Percentiles rank a stretch among this genome's conserved stretches.
Conservation (phyloP, 495 filamentous ascomycete genomes). For the Penicillium paradoxum region DNA sequence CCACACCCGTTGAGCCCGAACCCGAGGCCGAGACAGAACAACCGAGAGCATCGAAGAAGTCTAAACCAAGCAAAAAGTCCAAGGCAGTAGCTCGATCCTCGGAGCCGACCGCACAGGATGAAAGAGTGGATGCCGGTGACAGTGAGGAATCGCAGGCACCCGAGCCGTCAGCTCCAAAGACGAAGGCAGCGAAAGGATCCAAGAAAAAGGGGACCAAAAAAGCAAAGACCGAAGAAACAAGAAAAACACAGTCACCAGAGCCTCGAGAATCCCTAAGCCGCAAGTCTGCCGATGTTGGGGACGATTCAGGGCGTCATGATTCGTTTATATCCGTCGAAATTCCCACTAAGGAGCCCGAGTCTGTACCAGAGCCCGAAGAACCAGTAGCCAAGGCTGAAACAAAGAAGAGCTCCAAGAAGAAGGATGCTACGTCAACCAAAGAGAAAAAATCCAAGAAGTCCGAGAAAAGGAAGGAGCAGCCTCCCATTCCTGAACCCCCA, state of each 20-base stretch:
- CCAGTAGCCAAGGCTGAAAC: constrained; percentile 20
- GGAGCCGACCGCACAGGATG: background rate
- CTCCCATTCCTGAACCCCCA: constrained; percentile 8
- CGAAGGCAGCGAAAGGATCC: constrained; percentile 18
- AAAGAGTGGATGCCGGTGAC: background rate
- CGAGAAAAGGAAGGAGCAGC: constrained; percentile 23
- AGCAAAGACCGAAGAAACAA: constrained; percentile 18
- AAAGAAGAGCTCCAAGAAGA: constrained; percentile 35
- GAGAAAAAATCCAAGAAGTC: constrained; percentile 49
- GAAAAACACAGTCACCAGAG: constrained; percentile 26
- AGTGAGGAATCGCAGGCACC: constrained; percentile 26
- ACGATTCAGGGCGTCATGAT: constrained; percentile 34
- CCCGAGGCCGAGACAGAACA: constrained; percentile 15
- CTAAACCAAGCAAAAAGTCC: constrained; percentile 35
- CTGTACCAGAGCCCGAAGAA: constrained; percentile 28
- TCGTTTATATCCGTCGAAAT: constrained; percentile 40
- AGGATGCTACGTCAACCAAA: constrained; percentile 31
- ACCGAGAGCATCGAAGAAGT: constrained; percentile 34
- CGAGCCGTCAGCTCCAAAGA: constrained; percentile 28
- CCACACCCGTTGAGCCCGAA: constrained; percentile 18
- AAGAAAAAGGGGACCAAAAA: constrained; percentile 31
- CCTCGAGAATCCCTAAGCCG: constrained; percentile 10
- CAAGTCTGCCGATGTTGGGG: constrained; percentile 27
- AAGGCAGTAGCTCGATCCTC: constrained; percentile 24
- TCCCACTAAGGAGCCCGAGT: constrained; percentile 16